Percentiles rank a stretch among this genome's conserved stretches.
phyloP scores from a whole-genome alignment of 768 basidiomycete species.

The Amanita inopinata region DNA sequence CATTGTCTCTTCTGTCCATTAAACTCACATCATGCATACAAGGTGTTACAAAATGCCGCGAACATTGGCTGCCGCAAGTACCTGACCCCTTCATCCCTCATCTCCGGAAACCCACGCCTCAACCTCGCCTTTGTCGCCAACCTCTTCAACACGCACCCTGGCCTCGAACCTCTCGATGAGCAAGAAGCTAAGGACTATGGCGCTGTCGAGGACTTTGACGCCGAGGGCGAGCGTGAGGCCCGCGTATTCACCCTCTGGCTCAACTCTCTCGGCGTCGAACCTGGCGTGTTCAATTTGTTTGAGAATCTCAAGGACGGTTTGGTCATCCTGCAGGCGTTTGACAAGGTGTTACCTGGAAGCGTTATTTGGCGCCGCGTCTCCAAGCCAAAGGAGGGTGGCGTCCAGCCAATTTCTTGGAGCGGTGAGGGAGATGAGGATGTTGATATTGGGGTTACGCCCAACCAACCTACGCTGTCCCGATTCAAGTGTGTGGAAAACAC shows the following conservation, averaged over 20 bases:
- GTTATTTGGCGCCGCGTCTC: constrained; percentile 96
- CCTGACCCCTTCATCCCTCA: constrained; percentile 83
- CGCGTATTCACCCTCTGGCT: constrained; percentile 98
- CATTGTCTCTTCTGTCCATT: neutral
- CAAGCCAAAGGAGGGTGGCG: constrained; percentile 71
- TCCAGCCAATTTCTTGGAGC: constrained; percentile 28
- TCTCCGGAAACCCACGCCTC: constrained; percentile 91
- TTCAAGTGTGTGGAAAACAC: constrained; percentile 99
- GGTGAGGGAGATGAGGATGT: constrained; percentile 54
- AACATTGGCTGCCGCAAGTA: constrained; percentile 93
- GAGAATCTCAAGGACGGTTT: constrained; percentile 92
- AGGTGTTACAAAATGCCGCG: constrained; percentile 90
- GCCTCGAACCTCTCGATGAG: constrained; percentile 89
- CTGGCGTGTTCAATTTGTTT: constrained; percentile 92
- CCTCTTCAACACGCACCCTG: constrained; percentile 96
- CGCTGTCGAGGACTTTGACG: constrained; percentile 92
- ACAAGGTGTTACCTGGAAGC: constrained; percentile 86
- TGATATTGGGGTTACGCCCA: constrained; percentile 75
- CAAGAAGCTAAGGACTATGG: constrained; percentile 89
- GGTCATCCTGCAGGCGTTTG: constrained; percentile 90
- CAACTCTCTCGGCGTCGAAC: constrained; percentile 94
- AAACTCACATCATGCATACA: constrained; percentile 14
- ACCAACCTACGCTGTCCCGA: constrained; percentile 76
- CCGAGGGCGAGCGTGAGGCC: constrained; percentile 97
- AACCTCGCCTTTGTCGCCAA: constrained; percentile 99